phyloP scores from a whole-genome alignment of 495 filamentous ascomycete genomes.

The Cudoniella acicularis region DNA sequence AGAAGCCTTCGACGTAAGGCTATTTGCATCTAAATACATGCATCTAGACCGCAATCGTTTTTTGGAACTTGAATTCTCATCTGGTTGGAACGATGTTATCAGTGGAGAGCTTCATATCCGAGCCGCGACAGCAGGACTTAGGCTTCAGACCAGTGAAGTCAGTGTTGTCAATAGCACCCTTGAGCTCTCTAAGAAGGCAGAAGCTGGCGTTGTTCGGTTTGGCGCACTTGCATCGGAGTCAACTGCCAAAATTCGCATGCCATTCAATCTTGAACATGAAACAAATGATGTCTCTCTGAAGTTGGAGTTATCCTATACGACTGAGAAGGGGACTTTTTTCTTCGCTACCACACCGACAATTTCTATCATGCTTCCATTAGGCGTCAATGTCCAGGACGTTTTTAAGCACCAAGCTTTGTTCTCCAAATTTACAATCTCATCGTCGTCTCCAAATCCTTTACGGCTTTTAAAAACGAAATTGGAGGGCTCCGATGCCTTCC shows the following conservation, averaged over 20 bases:
- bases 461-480: slow-evolving; percentile 69
- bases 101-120: slow-evolving; percentile 68
- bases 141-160: slow-evolving; percentile 72
- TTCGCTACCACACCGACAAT: slow-evolving; percentile 64
- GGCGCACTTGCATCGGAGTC: slow-evolving; percentile 45
- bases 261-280: slow-evolving; percentile 82
- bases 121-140: slow-evolving; percentile 81
- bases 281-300: slow-evolving; percentile 67
- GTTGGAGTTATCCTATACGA: slow-evolving; percentile 75
- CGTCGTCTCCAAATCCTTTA: slow-evolving; percentile 69
- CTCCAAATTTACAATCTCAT: slow-evolving; percentile 84
- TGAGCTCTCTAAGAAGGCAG: slow-evolving; percentile 48
- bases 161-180: slow-evolving; percentile 53
- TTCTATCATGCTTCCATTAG: slow-evolving; percentile 70
- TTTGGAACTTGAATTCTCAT: slow-evolving; percentile 67
- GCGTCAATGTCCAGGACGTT: slow-evolving; percentile 94
- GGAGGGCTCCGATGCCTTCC: slow-evolving; percentile 63
- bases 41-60: slow-evolving; percentile 73
- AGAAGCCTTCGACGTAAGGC: slow-evolving; percentile 42
- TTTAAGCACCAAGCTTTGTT: slow-evolving; percentile 83
- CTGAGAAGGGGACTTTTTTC: slow-evolving; percentile 65
- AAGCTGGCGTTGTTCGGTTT: slow-evolving; percentile 67
- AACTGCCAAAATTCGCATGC: slow-evolving; percentile 59
- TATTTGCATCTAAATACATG: slow-evolving; percentile 50
- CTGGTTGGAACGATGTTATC: slow-evolving; percentile 73